Evolutionary conservation across 805 yeast genomes (phyloP).

Genomic region (Zygoascus ofunaensis): DNA sequence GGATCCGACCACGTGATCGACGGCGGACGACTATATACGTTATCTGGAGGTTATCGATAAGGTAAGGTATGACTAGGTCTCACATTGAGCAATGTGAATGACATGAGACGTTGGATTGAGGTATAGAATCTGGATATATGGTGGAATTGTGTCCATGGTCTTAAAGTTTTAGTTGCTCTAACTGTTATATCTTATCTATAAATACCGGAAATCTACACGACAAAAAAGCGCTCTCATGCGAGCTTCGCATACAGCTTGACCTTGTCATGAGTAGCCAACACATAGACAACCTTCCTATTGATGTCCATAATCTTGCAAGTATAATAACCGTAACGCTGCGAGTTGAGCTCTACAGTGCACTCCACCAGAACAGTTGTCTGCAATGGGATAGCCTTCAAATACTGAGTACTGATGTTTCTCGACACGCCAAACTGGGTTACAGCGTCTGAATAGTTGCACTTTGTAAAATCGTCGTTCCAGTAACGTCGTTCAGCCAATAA

Average conservation of each 20-base stretch:
- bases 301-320: conserved; percentile 15
- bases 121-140: no score
- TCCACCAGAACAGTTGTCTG: conserved; percentile 15
- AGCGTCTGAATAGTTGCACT: conserved; percentile 7
- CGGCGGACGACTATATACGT: conserved; percentile 43
- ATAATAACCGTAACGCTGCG: conserved; percentile 21
- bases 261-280: conserved; percentile 26
- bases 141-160: no score
- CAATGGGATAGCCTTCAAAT: conserved; percentile 24
- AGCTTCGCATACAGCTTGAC: conserved; percentile 16
- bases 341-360: conserved; percentile 20
- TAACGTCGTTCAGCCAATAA: conserved; percentile 19
- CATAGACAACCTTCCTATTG: conserved; percentile 16
- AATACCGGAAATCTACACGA: no score
- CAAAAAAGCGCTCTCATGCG: no score
- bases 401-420: conserved; percentile 23
- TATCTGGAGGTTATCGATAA: no score
- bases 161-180: no score
- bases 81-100: no score
- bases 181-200: no score
- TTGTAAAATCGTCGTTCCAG: conserved; percentile 16
- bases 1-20: conserved; percentile 61
- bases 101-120: no score
- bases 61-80: no score
- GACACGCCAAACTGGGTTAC: conserved; percentile 21